These are phyloP conservation scores for Saccharomycopsis guyanensis DNA, from an alignment of 805 yeast species.

Conservation along the genomic window DNA sequence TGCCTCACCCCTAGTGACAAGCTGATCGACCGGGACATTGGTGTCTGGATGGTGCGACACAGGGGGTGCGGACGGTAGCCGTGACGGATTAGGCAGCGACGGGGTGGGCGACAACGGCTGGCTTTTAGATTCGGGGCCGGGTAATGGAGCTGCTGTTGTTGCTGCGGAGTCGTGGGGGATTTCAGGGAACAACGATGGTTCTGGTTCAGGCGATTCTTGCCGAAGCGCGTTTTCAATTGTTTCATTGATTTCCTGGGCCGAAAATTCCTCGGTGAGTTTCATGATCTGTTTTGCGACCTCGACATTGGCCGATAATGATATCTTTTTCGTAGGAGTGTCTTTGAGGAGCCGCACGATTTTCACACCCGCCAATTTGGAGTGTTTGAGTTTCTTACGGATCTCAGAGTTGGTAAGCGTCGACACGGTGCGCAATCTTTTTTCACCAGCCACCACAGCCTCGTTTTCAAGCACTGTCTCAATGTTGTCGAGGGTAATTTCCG, in stretches of 20 bases:
- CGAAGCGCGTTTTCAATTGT: not conserved
- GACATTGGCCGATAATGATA: not conserved
- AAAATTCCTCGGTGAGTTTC: not conserved
- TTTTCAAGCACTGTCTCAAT: slow-evolving; percentile 4
- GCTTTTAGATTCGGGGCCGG: not conserved
- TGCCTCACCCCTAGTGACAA: not conserved
- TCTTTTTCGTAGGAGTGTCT: not conserved
- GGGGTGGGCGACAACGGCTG: not conserved
- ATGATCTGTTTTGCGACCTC: slow-evolving; percentile 3
- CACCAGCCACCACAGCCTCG: not conserved
- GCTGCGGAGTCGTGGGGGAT: not conserved
- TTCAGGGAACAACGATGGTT: not conserved
- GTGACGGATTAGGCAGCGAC: not conserved
- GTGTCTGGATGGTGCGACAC: not conserved
- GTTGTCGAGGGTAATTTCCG: slow-evolving; percentile 4
- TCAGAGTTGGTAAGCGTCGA: slow-evolving; percentile 5
- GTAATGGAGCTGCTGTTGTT: no score
- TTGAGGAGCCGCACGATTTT: slow-evolving; percentile 4
- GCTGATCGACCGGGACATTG: not conserved
- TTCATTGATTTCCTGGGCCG: slow-evolving; percentile 1
- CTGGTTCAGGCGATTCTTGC: not conserved
- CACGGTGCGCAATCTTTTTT: not conserved
- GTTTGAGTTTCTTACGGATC: slow-evolving; percentile 3
- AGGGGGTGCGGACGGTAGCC: not conserved
- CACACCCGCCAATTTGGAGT: slow-evolving; percentile 8